A percentile compares a stretch with the other conserved stretches of the same genome.
phyloP scores from a whole-genome alignment of 148 eudicot genomes.

The Rheum nobile region DNA sequence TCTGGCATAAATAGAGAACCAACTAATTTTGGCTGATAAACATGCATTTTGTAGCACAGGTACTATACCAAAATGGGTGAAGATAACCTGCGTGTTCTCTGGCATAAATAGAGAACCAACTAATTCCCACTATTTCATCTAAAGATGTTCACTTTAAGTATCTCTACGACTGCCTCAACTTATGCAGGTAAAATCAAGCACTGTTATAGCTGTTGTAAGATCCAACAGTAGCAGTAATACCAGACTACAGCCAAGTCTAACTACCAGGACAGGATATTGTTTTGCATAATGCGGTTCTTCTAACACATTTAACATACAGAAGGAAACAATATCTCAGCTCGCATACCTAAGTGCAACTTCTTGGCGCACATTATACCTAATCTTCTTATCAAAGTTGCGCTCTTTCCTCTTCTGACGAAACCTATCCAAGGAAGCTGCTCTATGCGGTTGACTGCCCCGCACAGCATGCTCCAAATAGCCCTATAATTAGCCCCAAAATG shows the following conservation, averaged over 20 bases:
- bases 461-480: slow-evolving; percentile 41
- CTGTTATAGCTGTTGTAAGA: background rate
- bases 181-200: background rate
- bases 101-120: background rate
- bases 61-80: background rate
- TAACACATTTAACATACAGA: background rate
- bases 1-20: no score
- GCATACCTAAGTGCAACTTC: slow-evolving; percentile 86
- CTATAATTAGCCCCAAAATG: slow-evolving; percentile 21
- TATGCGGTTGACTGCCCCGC: slow-evolving; percentile 50
- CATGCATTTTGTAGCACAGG: no score
- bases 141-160: background rate
- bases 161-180: background rate
- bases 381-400: slow-evolving; percentile 80
- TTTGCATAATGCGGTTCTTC: background rate
- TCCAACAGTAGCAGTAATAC: background rate
- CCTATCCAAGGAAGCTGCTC: slow-evolving; percentile 79
- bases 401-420: slow-evolving; percentile 91
- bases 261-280: background rate
- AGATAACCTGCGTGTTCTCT: background rate
- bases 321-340: background rate
- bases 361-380: slow-evolving; percentile 73
- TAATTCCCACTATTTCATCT: background rate
- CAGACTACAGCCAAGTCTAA: background rate
- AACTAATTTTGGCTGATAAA: no score